Evolutionary conservation across 139 green algal genomes (phyloP).

Genomic region (Micromonas commoda): DNA sequence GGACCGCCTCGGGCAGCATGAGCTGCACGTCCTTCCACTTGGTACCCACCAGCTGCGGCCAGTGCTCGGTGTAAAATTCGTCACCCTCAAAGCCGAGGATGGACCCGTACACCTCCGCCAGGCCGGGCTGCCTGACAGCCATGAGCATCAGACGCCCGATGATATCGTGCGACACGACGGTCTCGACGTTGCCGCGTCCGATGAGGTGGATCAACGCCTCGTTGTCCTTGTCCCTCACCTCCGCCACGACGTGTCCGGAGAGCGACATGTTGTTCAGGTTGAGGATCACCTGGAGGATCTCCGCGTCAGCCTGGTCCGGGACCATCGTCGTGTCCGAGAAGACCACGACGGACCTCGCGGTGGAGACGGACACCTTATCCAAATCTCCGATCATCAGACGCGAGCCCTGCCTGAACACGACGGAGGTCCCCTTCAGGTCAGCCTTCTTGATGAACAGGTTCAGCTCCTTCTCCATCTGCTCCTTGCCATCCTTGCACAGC

Average conservation of each 20-base stretch:
- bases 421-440: neutral
- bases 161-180: constrained; percentile 49
- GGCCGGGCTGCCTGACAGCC: constrained; percentile 46
- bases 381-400: neutral
- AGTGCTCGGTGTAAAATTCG: constrained; percentile 54
- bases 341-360: neutral
- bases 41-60: constrained; percentile 40
- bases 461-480: neutral
- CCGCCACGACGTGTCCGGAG: constrained; percentile 47
- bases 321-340: neutral
- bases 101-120: constrained; percentile 44
- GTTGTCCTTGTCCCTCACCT: constrained; percentile 55
- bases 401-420: neutral
- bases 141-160: constrained; percentile 56
- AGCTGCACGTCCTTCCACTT: constrained; percentile 42
- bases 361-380: neutral
- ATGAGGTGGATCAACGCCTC: constrained; percentile 49
- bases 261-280: constrained; percentile 16
- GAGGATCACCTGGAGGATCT: neutral
- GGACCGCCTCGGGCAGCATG: constrained; percentile 44
- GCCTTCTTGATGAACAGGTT: neutral
- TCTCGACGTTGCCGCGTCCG: constrained; percentile 41
- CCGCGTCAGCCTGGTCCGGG: neutral
- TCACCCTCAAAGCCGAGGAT: constrained; percentile 53
- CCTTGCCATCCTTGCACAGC: constrained; percentile 47